Evolutionary conservation across 768 basidiomycete genomes (phyloP).

Genomic region (Rhizopogon rudus): DNA sequence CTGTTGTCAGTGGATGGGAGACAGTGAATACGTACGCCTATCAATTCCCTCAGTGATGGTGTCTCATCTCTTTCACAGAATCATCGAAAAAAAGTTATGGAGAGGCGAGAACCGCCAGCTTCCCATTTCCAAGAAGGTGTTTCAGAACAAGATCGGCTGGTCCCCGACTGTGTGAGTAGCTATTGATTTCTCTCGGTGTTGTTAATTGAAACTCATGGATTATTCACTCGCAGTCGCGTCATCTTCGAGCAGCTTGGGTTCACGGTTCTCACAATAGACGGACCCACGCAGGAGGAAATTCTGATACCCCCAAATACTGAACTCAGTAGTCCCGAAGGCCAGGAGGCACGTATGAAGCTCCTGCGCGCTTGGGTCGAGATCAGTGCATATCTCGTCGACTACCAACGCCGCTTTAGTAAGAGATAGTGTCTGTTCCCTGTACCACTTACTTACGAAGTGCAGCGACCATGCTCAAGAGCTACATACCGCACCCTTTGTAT

Average conservation of each 20-base stretch:
- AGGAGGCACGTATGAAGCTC: slow-evolving; percentile 51
- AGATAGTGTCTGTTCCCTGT: slow-evolving; percentile 5
- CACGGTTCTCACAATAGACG: slow-evolving; percentile 15
- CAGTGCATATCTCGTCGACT: slow-evolving; percentile 61
- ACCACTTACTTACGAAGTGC: slow-evolving; percentile 6
- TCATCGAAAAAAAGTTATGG: slow-evolving; percentile 75
- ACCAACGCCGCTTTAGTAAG: slow-evolving; percentile 42
- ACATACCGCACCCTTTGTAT: slow-evolving; percentile 35
- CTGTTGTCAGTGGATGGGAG: slow-evolving; percentile 56
- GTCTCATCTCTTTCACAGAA: slow-evolving; percentile 33
- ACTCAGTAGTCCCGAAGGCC: slow-evolving; percentile 37
- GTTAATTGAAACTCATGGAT: slow-evolving; percentile 7
- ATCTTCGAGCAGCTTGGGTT: slow-evolving; percentile 43
- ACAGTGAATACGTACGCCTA: slow-evolving; percentile 58
- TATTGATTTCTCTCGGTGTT: neutral
- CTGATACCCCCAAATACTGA: slow-evolving; percentile 57
- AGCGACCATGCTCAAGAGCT: slow-evolving; percentile 45
- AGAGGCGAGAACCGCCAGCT: slow-evolving; percentile 58
- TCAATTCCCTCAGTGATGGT: slow-evolving; percentile 1
- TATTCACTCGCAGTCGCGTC: slow-evolving; percentile 23
- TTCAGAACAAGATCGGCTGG: slow-evolving; percentile 68
- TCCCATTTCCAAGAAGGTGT: slow-evolving; percentile 47
- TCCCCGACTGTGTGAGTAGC: slow-evolving; percentile 47
- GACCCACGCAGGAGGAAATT: slow-evolving; percentile 32
- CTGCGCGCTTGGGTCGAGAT: slow-evolving; percentile 81